These are phyloP conservation scores for Pestalotiopsis sp. DNA, from an alignment of 2,329 filamentous ascomycete genomes.

Conservation along the genomic window DNA sequence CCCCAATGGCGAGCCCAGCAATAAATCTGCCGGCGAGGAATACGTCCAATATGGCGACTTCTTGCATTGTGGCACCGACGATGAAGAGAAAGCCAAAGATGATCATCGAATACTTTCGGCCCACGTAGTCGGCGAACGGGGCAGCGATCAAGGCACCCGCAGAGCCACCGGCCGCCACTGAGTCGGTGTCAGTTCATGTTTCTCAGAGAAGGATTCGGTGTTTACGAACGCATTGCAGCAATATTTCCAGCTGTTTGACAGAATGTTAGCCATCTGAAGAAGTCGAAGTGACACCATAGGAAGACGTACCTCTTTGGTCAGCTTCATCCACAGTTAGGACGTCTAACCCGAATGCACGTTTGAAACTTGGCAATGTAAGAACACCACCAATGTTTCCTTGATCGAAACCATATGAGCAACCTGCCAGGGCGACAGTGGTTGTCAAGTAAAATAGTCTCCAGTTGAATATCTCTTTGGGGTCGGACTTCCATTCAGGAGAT, in stretches of 20 bases:
- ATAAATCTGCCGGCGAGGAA: conserved; percentile 39
- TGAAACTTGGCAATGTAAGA: conserved; percentile 37
- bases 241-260: conserved; percentile 28
- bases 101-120: conserved; percentile 36
- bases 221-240: conserved; percentile 32
- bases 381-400: conserved; percentile 42
- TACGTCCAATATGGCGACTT: conserved; percentile 35
- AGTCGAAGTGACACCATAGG: background rate
- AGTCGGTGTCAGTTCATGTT: background rate
- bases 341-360: conserved; percentile 36
- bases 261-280: background rate
- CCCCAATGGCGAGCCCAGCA: conserved; percentile 37
- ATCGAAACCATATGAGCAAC: conserved; percentile 42
- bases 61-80: conserved; percentile 36
- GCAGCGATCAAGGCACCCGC: conserved; percentile 39
- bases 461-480: conserved; percentile 41
- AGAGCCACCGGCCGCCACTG: conserved; percentile 38
- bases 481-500: conserved; percentile 36
- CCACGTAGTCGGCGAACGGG: conserved; percentile 38
- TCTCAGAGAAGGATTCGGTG: background rate
- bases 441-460: conserved; percentile 33
- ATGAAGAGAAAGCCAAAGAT: conserved; percentile 35
- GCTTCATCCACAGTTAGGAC: conserved; percentile 28
- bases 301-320: conserved; percentile 24
- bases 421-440: conserved; percentile 36